Evolutionary conservation across 2,329 filamentous ascomycete genomes (phyloP).

Genomic region (Apiospora pterosperma): DNA sequence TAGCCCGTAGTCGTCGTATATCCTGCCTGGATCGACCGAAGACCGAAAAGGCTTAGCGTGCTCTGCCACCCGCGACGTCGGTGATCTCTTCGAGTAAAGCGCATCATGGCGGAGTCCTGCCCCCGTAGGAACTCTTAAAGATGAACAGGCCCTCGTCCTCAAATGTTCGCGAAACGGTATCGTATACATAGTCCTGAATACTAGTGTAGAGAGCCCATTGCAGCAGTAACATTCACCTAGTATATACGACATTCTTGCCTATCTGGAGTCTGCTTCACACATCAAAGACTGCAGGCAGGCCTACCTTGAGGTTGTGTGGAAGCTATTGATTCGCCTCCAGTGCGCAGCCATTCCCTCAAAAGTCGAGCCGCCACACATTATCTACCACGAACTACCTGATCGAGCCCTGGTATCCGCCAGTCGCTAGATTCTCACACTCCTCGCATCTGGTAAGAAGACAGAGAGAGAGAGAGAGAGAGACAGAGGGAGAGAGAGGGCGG

Average conservation of each 20-base stretch:
- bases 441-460: background rate
- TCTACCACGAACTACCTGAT: background rate
- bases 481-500: background rate
- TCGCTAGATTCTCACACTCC: background rate
- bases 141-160: slow-evolving; percentile 5
- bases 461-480: background rate
- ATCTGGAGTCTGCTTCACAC: background rate
- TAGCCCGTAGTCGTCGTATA: too few relatives aligned
- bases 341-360: background rate
- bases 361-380: background rate
- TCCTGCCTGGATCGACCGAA: slow-evolving; percentile 20
- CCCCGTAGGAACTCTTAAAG: slow-evolving; percentile 15
- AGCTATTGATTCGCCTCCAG: background rate
- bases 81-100: slow-evolving; percentile 27
- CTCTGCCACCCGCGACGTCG: slow-evolving; percentile 17
- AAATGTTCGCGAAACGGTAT: background rate
- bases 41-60: slow-evolving; percentile 17
- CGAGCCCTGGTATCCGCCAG: background rate
- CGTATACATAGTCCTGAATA: background rate
- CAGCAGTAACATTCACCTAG: background rate
- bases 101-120: slow-evolving; percentile 16
- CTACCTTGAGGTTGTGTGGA: background rate
- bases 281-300: background rate
- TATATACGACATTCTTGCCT: background rate
- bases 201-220: background rate